Evolutionary conservation across 176 grass and related monocot species (phyloP), one percentile per base, ranked within the genome.

Genomic region (Ensete ventricosum): DNA sequence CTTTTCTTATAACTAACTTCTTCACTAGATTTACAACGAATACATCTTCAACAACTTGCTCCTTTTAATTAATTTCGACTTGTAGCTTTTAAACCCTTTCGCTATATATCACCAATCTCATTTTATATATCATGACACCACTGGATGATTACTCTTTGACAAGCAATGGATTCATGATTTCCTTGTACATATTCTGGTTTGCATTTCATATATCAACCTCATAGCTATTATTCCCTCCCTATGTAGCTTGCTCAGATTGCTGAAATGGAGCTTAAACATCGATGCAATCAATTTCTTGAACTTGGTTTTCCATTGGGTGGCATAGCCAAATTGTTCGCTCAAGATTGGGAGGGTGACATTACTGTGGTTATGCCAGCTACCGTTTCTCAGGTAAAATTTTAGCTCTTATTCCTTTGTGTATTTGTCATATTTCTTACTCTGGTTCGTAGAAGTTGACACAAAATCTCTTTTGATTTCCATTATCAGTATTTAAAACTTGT

Each of bases 181-280:
- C 17, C 10, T 17, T 71, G 69, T 11, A 2, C 14, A 12, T 51
- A 19, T 16, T 20, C 1, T 11, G 14, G 14, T 16, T 16, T 17
- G 9, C n/a, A 1, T 1, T 60, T n/a, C 13, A 6, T 5, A 19
- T 20, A 11, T 17, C 5, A 34, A 64, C 14, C 26, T 50, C 43
- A 23, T 82, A 83, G 76, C 55, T 23, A 43, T 79, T 60, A 9
- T 85, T 27, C 82, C 19, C 24, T 27, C 82, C 19, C 24, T 49
- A 22, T 87, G 82, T 78, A 93, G 90, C 88, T 97, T 1, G 84
- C 94, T 78, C 82, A 76, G 65, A 83, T 96, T 79, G 88, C 78
- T 27, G 89, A 96, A 77, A 96, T 91, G 92, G 92, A 96, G 81
- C 84, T 96, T 77, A 96, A 96, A 75, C 92, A 96, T 87, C 83